Conservation (phyloP, 495 filamentous ascomycete species). For the Apiosordaria backusii region DNA sequence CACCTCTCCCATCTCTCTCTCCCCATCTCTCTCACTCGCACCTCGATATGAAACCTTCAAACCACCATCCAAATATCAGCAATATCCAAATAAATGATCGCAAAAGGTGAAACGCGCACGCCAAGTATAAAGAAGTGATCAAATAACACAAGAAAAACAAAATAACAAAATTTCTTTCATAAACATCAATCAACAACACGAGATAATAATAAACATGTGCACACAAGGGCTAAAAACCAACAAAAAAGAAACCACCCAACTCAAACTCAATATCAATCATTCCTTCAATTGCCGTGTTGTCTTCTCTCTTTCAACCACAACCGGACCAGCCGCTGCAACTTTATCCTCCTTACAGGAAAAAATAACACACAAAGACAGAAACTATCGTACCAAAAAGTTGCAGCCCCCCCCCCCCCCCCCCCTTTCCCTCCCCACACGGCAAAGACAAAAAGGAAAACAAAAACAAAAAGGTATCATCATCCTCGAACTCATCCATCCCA, state of each 20-base stretch:
- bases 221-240: background rate
- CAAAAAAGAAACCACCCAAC: background rate
- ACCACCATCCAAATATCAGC: too few species aligned
- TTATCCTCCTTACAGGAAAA: background rate
- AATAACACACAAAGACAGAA: background rate
- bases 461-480: background rate
- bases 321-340: slow-evolving; percentile 9
- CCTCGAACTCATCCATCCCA: background rate
- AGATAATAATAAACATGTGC: too few species aligned
- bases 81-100: too few species aligned
- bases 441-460: background rate
- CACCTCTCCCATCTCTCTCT: too few species aligned
- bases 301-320: too few species aligned
- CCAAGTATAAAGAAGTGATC: too few species aligned
- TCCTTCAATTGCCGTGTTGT: background rate
- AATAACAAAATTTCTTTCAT: too few species aligned
- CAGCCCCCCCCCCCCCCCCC: background rate
- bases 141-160: too few species aligned
- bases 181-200: too few species aligned
- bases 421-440: background rate
- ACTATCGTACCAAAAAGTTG: background rate
- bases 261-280: background rate
- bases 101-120: too few species aligned
- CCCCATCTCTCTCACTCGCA: too few species aligned
- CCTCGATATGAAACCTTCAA: too few species aligned